A percentile compares a stretch with the other conserved stretches of the same genome.
Conservation (phyloP, 345 rosid species). For the Eucalyptus pumila region DNA sequence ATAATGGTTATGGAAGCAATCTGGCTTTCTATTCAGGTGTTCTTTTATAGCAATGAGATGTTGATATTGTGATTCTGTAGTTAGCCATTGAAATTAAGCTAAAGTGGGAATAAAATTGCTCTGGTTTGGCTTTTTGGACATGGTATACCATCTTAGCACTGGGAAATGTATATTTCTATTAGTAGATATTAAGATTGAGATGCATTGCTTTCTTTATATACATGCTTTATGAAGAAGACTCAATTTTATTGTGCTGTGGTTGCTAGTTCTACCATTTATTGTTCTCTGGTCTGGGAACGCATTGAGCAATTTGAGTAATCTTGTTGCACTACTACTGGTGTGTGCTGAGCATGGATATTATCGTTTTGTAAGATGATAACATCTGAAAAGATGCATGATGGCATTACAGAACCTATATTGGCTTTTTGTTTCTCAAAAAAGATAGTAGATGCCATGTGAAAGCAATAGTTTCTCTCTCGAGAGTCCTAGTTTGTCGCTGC, state of each 20-base stretch:
- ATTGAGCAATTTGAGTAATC: background rate
- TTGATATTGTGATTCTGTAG: background rate
- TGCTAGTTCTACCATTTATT: background rate
- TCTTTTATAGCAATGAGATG: background rate
- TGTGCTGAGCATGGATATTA: background rate
- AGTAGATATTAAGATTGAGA: background rate
- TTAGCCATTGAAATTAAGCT: background rate
- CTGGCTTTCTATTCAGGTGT: slow-evolving; percentile 76
- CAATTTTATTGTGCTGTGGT: background rate
- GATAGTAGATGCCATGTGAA: background rate
- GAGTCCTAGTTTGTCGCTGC: background rate
- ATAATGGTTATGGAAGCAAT: slow-evolving; percentile 97
- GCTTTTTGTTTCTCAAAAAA: background rate
- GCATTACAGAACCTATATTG: background rate
- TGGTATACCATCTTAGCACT: background rate
- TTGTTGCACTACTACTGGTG: background rate
- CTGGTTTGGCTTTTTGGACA: background rate
- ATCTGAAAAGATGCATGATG: background rate
- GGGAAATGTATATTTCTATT: background rate
- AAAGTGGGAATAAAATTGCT: background rate
- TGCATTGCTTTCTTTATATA: background rate
- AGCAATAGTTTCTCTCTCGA: background rate
- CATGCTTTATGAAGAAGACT: background rate
- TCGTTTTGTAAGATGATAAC: background rate
- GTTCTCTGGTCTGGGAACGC: background rate